Base-by-base conservation (phyloP, 164 flowering plant species). In the Annona squamosa region DNA sequence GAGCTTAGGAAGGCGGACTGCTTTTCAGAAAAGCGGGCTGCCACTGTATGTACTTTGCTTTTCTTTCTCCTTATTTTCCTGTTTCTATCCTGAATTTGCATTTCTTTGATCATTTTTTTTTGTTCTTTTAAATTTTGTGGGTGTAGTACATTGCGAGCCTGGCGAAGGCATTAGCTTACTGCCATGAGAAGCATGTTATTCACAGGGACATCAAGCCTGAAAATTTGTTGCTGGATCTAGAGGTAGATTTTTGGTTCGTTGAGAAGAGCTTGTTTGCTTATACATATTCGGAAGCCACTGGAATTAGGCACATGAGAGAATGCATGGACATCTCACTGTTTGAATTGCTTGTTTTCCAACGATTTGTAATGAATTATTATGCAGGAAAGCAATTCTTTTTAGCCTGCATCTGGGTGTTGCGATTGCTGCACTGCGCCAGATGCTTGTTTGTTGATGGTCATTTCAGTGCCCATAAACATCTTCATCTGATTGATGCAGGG, bases 151-250 rank as follows among this genome's bases (percentile, higher is more conserved):
- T 96, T 73, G 86, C 96, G 9, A 89, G 97, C 78, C 88, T 96
- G 44, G 78, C 98, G 0, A 82, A 84, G 68, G 99, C 99, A 4
- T 80, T 96, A 84, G 88, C 88, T 1, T 93, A 96, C 68, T 93
- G 98, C 78, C 99, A 96, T 71, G 88, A 85, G 82, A 90, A 93
- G 79, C 72, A 92, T 82, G 93, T 96, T n/a, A 93, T 93, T 83
- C 99, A 96, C 68, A 84, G 99, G 74, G 99, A 96, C 67, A 96
- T 93, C 73, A 96, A 96, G 84, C 99, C 99, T 0, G 99, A 96
- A 79, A 96, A 96, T 73, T 79, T 96, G 83, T 79, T 96, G 83
- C 89, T 96, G 61, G 99, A 93, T 86, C 89, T 89, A 73, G 88
- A 90, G 97, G 99, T 91, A 76, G 37, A 43, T 63, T 10, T 63